Evolutionary conservation across 2,329 filamentous ascomycete genomes (phyloP).

Genomic region (Trichoderma cornu-damae): DNA sequence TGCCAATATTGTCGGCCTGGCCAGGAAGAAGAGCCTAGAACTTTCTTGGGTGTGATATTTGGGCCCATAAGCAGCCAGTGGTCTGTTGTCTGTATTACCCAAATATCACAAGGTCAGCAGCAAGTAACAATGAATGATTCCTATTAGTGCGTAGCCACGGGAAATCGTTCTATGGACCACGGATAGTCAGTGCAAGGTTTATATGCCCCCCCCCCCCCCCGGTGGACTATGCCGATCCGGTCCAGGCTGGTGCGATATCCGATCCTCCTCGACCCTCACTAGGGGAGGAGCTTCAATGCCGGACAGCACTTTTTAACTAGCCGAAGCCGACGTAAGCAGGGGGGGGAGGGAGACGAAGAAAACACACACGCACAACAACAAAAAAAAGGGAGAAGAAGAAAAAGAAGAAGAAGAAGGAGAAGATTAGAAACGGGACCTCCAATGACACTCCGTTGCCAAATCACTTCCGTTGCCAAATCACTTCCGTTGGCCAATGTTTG

Average conservation of each 20-base stretch:
- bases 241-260: constrained; percentile 3
- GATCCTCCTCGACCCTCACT: not conserved
- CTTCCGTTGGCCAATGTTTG: not conserved
- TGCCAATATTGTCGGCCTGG: not conserved
- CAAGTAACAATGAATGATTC: no score
- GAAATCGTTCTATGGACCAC: no score
- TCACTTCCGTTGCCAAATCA: not conserved
- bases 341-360: not conserved
- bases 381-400: no score
- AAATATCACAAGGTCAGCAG: not conserved
- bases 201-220: no score
- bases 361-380: not conserved
- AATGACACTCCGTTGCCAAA: not conserved
- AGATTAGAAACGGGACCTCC: no score
- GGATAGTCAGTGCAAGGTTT: no score
- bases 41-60: constrained; percentile 3
- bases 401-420: no score
- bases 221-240: constrained; percentile 9
- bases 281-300: not conserved
- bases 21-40: not conserved
- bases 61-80: not conserved
- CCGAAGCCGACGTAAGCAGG: no score
- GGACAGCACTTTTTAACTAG: not conserved
- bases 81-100: not conserved
- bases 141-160: no score